Conservation (phyloP, 2,329 filamentous ascomycete species). For the Colletotrichum tropicicola region DNA sequence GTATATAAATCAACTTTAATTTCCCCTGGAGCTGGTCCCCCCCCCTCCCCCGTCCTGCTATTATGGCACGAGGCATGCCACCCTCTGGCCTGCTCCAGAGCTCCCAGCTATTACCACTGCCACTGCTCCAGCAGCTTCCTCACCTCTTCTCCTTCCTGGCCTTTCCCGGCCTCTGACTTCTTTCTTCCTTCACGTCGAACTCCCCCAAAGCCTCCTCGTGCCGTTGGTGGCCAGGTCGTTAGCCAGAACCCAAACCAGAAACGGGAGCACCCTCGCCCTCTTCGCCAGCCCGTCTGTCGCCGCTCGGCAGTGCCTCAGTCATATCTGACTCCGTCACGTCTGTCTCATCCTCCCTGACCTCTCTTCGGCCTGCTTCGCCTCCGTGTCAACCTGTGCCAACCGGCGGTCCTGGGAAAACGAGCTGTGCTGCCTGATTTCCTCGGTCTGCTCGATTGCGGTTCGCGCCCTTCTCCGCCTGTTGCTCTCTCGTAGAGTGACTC, state of each 20-base stretch:
- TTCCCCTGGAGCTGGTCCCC: constrained; percentile 39
- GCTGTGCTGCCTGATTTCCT: not conserved
- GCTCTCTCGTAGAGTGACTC: constrained; percentile 2
- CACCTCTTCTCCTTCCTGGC: constrained; percentile 4
- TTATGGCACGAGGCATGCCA: constrained; percentile 54
- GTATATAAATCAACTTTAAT: constrained; percentile 51
- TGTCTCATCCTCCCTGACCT: constrained; percentile 1
- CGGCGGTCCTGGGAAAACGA: not conserved
- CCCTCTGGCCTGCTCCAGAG: constrained; percentile 48
- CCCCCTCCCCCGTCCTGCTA: constrained; percentile 43
- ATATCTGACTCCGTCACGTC: constrained; percentile 14
- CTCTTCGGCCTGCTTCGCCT: not conserved
- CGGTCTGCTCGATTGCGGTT: not conserved
- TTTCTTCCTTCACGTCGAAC: constrained; percentile 10
- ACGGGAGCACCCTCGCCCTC: not conserved
- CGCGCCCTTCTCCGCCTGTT: not conserved
- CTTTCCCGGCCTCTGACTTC: constrained; percentile 8
- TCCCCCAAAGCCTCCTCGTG: not conserved
- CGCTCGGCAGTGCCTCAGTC: constrained; percentile 16
- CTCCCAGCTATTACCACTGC: constrained; percentile 32
- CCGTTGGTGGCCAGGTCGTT: constrained; percentile 5
- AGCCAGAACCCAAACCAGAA: not conserved
- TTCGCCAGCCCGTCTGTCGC: constrained; percentile 8
- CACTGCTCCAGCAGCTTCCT: constrained; percentile 29
- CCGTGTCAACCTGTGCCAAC: not conserved